Evolutionary conservation across 1,284 basidiomycete genomes (phyloP).

Genomic region (Leccinum holopus): DNA sequence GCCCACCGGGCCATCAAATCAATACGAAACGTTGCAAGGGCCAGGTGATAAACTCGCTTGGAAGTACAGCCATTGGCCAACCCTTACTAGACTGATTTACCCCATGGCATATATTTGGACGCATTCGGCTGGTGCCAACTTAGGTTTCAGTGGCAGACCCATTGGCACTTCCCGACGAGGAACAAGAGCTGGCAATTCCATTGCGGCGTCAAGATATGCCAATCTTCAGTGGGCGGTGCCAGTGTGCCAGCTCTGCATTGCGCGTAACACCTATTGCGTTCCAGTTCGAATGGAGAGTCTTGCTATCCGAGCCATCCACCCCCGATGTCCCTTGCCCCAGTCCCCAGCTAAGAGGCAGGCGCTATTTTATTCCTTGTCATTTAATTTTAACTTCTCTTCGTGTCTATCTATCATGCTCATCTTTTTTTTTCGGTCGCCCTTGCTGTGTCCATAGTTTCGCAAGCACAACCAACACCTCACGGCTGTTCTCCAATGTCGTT

Average conservation of each 20-base stretch:
- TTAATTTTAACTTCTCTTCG: no score
- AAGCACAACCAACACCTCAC: background rate
- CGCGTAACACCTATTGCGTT: background rate
- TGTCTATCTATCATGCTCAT: no score
- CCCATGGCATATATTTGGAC: background rate
- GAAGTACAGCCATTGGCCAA: background rate
- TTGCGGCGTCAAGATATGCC: background rate
- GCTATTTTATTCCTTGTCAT: background rate
- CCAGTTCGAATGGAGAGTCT: background rate
- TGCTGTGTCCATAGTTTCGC: background rate
- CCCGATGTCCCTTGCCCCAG: background rate
- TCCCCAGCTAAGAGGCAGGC: background rate
- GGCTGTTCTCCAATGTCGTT: background rate
- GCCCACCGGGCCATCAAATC: background rate
- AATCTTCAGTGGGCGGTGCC: background rate
- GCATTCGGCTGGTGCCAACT: background rate
- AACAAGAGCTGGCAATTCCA: background rate
- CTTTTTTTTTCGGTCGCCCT: no score
- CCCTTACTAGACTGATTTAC: background rate
- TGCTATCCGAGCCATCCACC: background rate
- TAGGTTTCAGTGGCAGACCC: background rate
- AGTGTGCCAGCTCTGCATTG: background rate
- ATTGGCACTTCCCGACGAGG: no score
- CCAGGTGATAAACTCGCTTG: background rate
- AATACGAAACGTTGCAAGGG: background rate